A percentile compares a stretch with the other conserved stretches of the same genome.
These are phyloP conservation scores for Cylindrotheca fusiformis DNA, from an alignment of 108 stramenopile species.

Conservation along the genomic window DNA sequence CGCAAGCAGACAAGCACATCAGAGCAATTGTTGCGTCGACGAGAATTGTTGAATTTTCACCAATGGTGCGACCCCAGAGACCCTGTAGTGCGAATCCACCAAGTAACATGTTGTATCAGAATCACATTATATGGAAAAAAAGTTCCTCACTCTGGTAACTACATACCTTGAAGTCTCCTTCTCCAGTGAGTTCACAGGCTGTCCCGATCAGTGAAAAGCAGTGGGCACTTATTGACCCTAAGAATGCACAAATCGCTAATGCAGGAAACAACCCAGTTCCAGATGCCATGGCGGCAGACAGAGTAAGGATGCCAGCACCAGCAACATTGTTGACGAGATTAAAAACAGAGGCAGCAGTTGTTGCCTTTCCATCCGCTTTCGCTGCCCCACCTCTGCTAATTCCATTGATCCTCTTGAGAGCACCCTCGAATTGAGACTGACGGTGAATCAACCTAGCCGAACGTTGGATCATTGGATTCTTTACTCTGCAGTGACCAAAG, in stretches of 20 bases:
- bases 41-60: slow-evolving; percentile 31
- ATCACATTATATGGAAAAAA: no score
- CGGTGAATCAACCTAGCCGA: no score
- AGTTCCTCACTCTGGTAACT: background rate
- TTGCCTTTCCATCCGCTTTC: slow-evolving; percentile 8
- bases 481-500: no score
- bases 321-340: slow-evolving; percentile 73
- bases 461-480: no score
- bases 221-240: slow-evolving; percentile 33
- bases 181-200: slow-evolving; percentile 44
- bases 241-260: slow-evolving; percentile 24
- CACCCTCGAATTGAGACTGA: no score
- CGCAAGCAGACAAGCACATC: slow-evolving; percentile 32
- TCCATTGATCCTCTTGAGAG: no score
- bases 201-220: slow-evolving; percentile 51
- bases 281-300: slow-evolving; percentile 39
- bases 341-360: slow-evolving; percentile 42
- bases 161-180: slow-evolving; percentile 43
- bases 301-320: slow-evolving; percentile 54
- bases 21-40: slow-evolving; percentile 45
- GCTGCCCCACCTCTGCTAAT: background rate
- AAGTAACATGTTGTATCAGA: no score
- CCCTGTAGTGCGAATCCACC: slow-evolving; percentile 12
- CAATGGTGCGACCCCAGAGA: slow-evolving; percentile 40
- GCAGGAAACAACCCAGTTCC: slow-evolving; percentile 55